Base-by-base conservation (phyloP, 2,329 filamentous ascomycete species). In the Xylariaceae sp. region DNA sequence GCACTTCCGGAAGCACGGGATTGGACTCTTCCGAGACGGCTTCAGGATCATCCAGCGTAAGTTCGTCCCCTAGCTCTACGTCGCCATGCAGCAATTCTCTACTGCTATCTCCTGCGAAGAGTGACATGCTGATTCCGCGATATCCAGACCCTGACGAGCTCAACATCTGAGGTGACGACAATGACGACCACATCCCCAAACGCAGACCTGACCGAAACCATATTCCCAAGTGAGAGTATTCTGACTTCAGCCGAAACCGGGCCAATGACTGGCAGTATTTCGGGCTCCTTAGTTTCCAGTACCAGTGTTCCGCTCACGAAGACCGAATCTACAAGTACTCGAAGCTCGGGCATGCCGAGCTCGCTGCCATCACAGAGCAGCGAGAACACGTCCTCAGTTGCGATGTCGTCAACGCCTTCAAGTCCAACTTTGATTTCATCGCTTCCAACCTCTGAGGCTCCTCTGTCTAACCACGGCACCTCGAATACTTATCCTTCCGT, bases 231-330 rank as follows among this genome's bases (percentile, higher is more conserved):
- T 30, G 55, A 54, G 26, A 63, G 61, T 5, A 60, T 57, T 5
- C 16, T 57, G 39, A 61, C 54, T 16, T 63, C 63, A 16, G 66
- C 58, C 49, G 60, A 52, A 46, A 58, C 48, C 10, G 63, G 50
- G 3, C 51, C 64, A 40, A 42, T 60, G n/a, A 67, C 62, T 4
- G 65, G 26, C 34, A 62, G 52, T 34, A 43, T 9, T 29, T 22
- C 60, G 7, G 50, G 19, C 12, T 55, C 56, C 5, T 32, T 30
- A 12, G 51, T 51, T 5, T 34, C 44, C 9, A 45, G 41, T 12
- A 29, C 50, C n/a, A 60, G 54, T 32, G 16, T 39, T 47, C 21
- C 48, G 15, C 32, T 54, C 10, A 57, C 58, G 12, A 32, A 48
- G 19, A 54, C 43, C 2, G 48, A 16, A 2, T 42, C 53, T n/a